Percentiles rank a stretch among this genome's conserved stretches.
Conservation (phyloP, 331 rosid genomes). For the Acacia concinna region DNA sequence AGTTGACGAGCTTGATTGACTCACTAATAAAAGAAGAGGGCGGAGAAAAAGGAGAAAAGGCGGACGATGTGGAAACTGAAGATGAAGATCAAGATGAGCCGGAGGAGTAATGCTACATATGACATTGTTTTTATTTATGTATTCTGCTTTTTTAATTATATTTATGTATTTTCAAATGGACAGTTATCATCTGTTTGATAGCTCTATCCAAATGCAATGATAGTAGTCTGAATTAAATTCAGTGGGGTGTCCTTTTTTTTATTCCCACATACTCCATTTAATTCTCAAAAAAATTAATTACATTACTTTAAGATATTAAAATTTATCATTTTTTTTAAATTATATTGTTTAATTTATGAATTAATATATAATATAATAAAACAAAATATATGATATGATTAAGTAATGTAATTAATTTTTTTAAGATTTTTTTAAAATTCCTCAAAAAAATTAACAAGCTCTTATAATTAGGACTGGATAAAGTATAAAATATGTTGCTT, state of each 20-base stretch:
- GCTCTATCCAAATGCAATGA: neutral
- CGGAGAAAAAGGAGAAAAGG: neutral
- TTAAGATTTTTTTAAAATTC: no score
- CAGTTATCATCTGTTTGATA: neutral
- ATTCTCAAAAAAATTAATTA: no score
- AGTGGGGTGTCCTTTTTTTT: neutral
- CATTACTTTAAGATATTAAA: no score
- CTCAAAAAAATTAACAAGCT: no score
- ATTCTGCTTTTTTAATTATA: neutral
- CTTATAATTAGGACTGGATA: no score
- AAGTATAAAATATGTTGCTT: no score
- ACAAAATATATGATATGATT: no score
- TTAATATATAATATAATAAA: no score
- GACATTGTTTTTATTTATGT: neutral
- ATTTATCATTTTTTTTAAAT: no score
- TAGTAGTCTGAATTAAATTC: neutral
- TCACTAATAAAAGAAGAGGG: conserved; percentile 46
- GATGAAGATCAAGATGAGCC: neutral
- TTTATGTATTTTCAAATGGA: neutral
- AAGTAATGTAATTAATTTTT: no score
- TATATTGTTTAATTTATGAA: no score
- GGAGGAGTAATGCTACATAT: neutral
- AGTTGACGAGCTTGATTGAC: conserved; percentile 48
- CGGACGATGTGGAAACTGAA: neutral
- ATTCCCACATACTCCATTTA: no score